Evolutionary conservation across 2,329 filamentous ascomycete genomes (phyloP).

Genomic region (Microdochium paspali): DNA sequence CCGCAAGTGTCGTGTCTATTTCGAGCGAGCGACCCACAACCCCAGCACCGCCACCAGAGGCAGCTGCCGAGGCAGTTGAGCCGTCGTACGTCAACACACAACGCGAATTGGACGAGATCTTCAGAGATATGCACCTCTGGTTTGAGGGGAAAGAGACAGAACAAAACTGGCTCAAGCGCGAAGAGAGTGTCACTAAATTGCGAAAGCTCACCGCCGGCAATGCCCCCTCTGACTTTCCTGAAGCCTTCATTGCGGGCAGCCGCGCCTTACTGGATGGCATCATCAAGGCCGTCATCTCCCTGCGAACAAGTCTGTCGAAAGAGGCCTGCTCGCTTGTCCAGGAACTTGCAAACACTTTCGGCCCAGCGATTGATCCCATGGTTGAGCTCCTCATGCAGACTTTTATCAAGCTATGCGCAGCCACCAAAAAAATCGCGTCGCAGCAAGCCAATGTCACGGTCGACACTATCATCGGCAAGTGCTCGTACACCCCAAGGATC

Average conservation of each 20-base stretch:
- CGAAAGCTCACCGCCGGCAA: conserved; percentile 78
- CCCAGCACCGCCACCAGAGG: conserved; percentile 44
- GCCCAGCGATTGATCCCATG: conserved; percentile 75
- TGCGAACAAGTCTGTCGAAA: conserved; percentile 83
- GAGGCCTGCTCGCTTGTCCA: conserved; percentile 79
- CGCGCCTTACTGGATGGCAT: conserved; percentile 77
- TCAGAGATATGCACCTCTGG: conserved; percentile 68
- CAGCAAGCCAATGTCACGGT: conserved; percentile 75
- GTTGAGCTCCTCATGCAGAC: conserved; percentile 84
- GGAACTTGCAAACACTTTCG: conserved; percentile 69
- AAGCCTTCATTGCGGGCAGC: conserved; percentile 59
- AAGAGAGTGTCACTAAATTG: conserved; percentile 69
- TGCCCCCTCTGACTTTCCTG: conserved; percentile 65
- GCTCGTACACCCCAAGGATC: conserved; percentile 70
- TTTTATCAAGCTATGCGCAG: conserved; percentile 79
- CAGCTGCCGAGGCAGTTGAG: conserved; percentile 61
- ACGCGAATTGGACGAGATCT: conserved; percentile 79
- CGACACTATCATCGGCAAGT: conserved; percentile 69
- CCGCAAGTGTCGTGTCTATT: conserved; percentile 41
- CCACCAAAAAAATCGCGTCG: conserved; percentile 87
- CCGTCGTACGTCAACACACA: conserved; percentile 76
- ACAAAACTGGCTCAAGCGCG: conserved; percentile 81
- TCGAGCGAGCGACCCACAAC: conserved; percentile 46
- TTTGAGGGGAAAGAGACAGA: conserved; percentile 89
- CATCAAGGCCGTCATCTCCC: conserved; percentile 71